Percentiles rank a stretch among this genome's conserved stretches.
Conservation (phyloP, 352 stramenopile species). For the Pythium rishiriense region DNA sequence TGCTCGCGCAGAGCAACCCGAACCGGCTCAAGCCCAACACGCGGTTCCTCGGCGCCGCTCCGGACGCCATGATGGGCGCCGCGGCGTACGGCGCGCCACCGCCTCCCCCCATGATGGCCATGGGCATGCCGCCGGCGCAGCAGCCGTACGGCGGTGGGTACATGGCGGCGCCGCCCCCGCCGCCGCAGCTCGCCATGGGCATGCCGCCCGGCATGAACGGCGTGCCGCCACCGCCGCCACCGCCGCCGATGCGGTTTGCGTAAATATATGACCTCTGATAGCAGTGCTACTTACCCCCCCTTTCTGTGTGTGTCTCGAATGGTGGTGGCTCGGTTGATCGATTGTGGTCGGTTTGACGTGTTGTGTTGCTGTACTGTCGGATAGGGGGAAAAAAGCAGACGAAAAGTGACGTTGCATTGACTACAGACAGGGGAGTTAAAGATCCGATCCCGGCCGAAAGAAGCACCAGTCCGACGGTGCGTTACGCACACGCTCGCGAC, state of each 20-base stretch:
- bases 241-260: slow-evolving; percentile 39
- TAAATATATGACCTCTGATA: slow-evolving; percentile 15
- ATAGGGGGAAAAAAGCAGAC: too few relatives aligned
- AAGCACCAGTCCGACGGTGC: too few relatives aligned
- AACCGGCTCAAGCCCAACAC: slow-evolving; percentile 83
- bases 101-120: slow-evolving; percentile 34
- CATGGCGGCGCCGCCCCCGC: slow-evolving; percentile 34
- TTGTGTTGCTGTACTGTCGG: not conserved
- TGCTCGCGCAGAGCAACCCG: slow-evolving; percentile 82
- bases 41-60: slow-evolving; percentile 41
- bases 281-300: not conserved
- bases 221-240: slow-evolving; percentile 37
- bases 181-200: slow-evolving; percentile 27
- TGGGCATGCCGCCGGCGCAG: not conserved
- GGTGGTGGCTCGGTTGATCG: too few relatives aligned
- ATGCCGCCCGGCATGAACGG: slow-evolving; percentile 26
- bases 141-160: slow-evolving; percentile 26
- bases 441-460: too few relatives aligned
- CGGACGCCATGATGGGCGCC: slow-evolving; percentile 7
- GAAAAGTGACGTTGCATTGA: too few relatives aligned
- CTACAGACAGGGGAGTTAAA: too few relatives aligned
- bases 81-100: slow-evolving; percentile 24
- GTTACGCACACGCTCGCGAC: too few relatives aligned
- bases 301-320: too few relatives aligned
- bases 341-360: not conserved